Conservation (phyloP, 352 stramenopile species). For the Globisporangium middletonii region DNA sequence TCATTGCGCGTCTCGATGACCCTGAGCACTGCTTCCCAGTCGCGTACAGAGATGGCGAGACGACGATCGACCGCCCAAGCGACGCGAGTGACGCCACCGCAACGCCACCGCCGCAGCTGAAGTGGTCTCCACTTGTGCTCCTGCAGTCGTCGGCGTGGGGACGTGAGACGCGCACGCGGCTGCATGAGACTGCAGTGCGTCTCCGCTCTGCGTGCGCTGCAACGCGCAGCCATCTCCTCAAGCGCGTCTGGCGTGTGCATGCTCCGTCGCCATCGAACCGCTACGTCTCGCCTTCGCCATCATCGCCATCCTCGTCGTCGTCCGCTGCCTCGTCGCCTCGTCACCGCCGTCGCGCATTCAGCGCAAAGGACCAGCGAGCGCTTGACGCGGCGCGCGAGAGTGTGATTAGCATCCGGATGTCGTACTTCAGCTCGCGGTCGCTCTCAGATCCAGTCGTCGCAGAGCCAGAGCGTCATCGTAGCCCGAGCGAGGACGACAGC, state of each 20-base stretch:
- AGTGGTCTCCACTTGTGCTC: not conserved
- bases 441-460: conserved; percentile 2
- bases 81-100: too few species aligned
- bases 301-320: not conserved
- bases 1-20: too few species aligned
- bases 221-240: conserved; percentile 5
- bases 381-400: conserved; percentile 1
- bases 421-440: conserved; percentile 10
- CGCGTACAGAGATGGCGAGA: too few species aligned
- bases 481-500: not conserved
- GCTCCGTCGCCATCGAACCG: too few species aligned
- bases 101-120: not conserved
- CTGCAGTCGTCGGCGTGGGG: not conserved
- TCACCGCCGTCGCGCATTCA: not conserved
- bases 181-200: conserved; percentile 2
- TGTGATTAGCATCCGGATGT: conserved; percentile 13
- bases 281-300: not conserved
- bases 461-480: too few species aligned
- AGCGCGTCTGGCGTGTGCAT: too few species aligned
- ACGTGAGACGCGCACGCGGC: not conserved
- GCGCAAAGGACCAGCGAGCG: not conserved
- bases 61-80: too few species aligned
- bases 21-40: too few species aligned
- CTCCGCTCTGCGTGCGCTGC: conserved; percentile 2
- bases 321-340: not conserved